These are phyloP conservation scores for Inga laurina DNA, from an alignment of 306 rosid species.

Conservation along the genomic window DNA sequence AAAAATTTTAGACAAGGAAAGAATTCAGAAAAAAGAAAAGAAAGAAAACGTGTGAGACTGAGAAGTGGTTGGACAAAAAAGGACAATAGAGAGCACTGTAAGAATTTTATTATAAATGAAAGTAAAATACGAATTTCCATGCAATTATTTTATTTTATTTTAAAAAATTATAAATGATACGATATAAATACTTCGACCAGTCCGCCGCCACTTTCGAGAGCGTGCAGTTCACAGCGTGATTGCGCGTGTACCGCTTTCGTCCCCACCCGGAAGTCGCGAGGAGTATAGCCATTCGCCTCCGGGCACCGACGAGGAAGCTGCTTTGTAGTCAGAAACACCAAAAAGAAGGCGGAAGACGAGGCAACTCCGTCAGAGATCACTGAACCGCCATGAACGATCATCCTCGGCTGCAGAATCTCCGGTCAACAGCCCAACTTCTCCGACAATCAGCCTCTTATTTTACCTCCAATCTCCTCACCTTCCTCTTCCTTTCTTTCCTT, in stretches of 20 bases:
- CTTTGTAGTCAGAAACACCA: background rate
- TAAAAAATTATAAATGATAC: no score
- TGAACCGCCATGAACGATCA: constrained; percentile 65
- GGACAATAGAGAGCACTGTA: no score
- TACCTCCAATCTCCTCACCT: constrained; percentile 54
- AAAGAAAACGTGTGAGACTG: background rate
- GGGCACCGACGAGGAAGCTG: constrained; percentile 4
- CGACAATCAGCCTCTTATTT: constrained; percentile 51
- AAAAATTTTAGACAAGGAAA: no score
- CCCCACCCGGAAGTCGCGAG: background rate
- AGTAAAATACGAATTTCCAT: no score
- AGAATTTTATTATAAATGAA: no score
- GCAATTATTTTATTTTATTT: no score
- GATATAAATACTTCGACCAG: background rate
- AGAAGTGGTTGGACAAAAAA: no score
- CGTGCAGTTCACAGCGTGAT: background rate
- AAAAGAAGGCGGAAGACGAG: background rate
- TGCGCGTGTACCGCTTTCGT: background rate
- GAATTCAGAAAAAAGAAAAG: no score
- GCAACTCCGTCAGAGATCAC: background rate
- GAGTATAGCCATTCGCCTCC: constrained; percentile 16
- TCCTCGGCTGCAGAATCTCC: constrained; percentile 66
- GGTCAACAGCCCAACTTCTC: constrained; percentile 58
- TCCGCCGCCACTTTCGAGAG: background rate
- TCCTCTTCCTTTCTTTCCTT: constrained; percentile 78